Percentiles rank a stretch among this genome's conserved stretches.
phyloP scores from a whole-genome alignment of 495 filamentous ascomycete species.

The Penicillium desertorum region DNA sequence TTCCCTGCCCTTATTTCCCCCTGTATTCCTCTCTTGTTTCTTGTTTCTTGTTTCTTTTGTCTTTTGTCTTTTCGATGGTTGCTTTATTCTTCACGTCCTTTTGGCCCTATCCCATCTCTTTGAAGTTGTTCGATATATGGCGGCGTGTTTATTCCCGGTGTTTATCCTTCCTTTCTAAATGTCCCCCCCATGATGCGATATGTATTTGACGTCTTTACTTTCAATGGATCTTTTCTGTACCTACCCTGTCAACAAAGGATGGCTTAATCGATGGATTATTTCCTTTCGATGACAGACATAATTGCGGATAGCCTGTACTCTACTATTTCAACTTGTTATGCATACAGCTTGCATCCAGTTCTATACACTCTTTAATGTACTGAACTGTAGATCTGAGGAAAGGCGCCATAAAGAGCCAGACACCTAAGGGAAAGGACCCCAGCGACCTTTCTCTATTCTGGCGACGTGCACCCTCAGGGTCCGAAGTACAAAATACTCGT shows the following conservation, averaged over 20 bases:
- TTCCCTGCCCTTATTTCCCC: conserved; percentile 10
- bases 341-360: neutral
- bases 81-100: neutral
- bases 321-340: neutral
- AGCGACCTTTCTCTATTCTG: neutral
- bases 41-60: neutral
- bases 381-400: too few relatives aligned
- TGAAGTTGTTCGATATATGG: neutral
- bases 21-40: conserved; percentile 11
- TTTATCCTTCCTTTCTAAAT: conserved; percentile 10
- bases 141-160: conserved; percentile 4
- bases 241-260: conserved; percentile 13
- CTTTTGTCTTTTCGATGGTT: neutral
- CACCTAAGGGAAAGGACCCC: too few relatives aligned
- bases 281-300: neutral
- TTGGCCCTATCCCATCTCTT: conserved; percentile 1
- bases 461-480: neutral
- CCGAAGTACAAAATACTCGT: neutral
- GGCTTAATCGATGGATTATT: conserved; percentile 1
- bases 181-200: conserved; percentile 21
- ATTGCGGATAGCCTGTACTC: conserved; percentile 9
- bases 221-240: conserved; percentile 22
- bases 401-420: too few relatives aligned
- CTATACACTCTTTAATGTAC: neutral
- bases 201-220: conserved; percentile 21